These are phyloP conservation scores for Arabidopsis lyrata DNA, from an alignment of 441 rosid species.

Conservation along the genomic window DNA sequence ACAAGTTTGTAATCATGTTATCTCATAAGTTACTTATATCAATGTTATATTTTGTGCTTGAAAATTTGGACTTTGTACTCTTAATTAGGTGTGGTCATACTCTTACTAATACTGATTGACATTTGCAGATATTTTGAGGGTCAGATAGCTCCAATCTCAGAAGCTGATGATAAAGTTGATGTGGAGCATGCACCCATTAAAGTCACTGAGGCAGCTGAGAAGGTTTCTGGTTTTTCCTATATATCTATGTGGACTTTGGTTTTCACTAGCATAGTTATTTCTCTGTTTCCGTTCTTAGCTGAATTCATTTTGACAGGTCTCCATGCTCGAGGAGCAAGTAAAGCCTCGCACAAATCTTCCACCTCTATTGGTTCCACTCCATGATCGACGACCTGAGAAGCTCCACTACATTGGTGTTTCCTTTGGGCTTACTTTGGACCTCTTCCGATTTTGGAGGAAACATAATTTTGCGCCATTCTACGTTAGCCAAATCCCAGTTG, in stretches of 20 bases:
- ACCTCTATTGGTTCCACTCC: constrained; percentile 78
- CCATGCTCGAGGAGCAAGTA: constrained; percentile 85
- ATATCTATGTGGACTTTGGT: constrained; percentile 4
- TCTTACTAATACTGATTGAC: constrained; percentile 10
- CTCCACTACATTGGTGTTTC: constrained; percentile 96
- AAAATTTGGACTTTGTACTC: constrained; percentile 13
- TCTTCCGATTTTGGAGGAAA: constrained; percentile 94
- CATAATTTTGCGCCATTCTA: constrained; percentile 94
- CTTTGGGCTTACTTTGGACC: constrained; percentile 96
- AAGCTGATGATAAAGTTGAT: constrained; percentile 60
- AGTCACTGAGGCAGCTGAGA: constrained; percentile 73
- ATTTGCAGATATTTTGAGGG: constrained; percentile 88
- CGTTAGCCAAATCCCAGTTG: constrained; percentile 89
- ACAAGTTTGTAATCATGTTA: constrained; percentile 11
- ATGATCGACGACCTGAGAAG: constrained; percentile 83
- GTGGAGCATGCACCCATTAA: constrained; percentile 57
- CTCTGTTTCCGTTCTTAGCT: constrained; percentile 16
- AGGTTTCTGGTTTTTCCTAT: constrained; percentile 38
- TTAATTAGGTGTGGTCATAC: constrained; percentile 17
- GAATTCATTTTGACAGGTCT: constrained; percentile 59
- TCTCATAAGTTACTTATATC: constrained; percentile 22
- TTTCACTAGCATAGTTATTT: constrained; percentile 14
- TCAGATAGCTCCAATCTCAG: constrained; percentile 78
- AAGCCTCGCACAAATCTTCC: constrained; percentile 88
- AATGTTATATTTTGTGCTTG: neutral